These are phyloP conservation scores for Cymbidium sinense DNA, from an alignment of 106 monocot species.

Conservation along the genomic window DNA sequence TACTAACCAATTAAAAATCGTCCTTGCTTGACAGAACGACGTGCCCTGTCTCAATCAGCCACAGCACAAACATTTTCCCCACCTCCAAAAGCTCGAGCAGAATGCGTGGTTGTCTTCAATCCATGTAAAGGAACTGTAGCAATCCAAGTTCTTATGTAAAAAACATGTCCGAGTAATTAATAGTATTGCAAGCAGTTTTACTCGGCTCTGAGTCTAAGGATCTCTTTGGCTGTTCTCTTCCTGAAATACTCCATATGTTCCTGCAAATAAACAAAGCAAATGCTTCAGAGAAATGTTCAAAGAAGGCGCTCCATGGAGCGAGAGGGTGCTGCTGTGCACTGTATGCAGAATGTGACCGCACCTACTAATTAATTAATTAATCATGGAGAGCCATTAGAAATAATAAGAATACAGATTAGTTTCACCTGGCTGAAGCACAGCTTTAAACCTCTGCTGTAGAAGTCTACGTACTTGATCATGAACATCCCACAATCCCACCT, in stretches of 20 bases:
- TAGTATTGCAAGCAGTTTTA: constrained; percentile 8
- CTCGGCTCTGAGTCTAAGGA: constrained; percentile 54
- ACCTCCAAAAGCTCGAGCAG: background rate
- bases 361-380: background rate
- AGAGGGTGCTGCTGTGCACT: background rate
- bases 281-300: background rate
- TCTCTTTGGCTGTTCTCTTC: constrained; percentile 65
- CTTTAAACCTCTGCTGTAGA: constrained; percentile 66
- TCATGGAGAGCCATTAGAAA: background rate
- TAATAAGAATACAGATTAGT: background rate
- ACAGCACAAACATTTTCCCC: too few relatives aligned
- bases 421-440: constrained; percentile 66
- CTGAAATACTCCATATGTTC: constrained; percentile 70
- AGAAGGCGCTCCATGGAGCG: background rate
- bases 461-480: constrained; percentile 94
- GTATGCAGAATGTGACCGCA: background rate
- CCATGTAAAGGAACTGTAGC: too few relatives aligned
- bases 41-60: too few relatives aligned
- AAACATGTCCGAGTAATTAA: too few relatives aligned
- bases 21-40: background rate
- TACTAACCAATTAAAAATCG: background rate
- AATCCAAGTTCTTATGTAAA: too few relatives aligned
- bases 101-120: too few relatives aligned
- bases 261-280: constrained; percentile 22
- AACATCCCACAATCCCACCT: constrained; percentile 99